phyloP scores from a whole-genome alignment of 1,139 yeast genomes.

The Tardiomyces depauwii region DNA sequence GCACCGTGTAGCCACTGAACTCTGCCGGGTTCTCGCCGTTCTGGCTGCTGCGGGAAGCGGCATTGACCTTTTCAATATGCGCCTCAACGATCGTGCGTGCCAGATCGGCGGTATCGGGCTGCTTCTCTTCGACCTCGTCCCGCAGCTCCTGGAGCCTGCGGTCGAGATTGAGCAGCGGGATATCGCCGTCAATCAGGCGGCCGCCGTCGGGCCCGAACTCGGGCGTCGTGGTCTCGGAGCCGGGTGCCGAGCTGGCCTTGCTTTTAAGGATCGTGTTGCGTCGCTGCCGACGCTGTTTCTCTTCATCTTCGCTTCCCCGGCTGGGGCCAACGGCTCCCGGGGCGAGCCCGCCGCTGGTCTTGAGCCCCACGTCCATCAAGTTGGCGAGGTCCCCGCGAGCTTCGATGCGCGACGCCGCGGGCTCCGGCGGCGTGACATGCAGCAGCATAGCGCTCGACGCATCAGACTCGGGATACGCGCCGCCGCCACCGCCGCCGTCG shows the following conservation, averaged over 20 bases:
- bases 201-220: neutral
- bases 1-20: neutral
- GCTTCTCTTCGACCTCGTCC: neutral
- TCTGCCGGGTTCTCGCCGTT: neutral
- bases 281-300: slow-evolving; percentile 1
- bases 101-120: slow-evolving; percentile 1
- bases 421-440: slow-evolving; percentile 4
- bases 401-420: slow-evolving; percentile 6
- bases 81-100: neutral
- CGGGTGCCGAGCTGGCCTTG: slow-evolving; percentile 1
- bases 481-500: slow-evolving; percentile 3
- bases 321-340: slow-evolving; percentile 16
- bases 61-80: neutral
- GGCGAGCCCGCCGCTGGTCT: slow-evolving; percentile 21
- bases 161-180: slow-evolving; percentile 8
- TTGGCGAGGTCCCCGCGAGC: slow-evolving; percentile 8
- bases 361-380: slow-evolving; percentile 17
- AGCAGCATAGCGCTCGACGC: slow-evolving; percentile 3
- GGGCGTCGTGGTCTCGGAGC: slow-evolving; percentile 2
- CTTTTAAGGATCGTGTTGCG: neutral
- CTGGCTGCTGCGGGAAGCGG: neutral
- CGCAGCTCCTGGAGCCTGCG: slow-evolving; percentile 2
- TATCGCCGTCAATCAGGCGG: slow-evolving; percentile 4
- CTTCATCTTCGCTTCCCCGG: slow-evolving; percentile 6
- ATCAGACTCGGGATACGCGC: neutral